Evolutionary conservation across 2,329 filamentous ascomycete genomes (phyloP).

Genomic region (Fusarium proliferatum): DNA sequence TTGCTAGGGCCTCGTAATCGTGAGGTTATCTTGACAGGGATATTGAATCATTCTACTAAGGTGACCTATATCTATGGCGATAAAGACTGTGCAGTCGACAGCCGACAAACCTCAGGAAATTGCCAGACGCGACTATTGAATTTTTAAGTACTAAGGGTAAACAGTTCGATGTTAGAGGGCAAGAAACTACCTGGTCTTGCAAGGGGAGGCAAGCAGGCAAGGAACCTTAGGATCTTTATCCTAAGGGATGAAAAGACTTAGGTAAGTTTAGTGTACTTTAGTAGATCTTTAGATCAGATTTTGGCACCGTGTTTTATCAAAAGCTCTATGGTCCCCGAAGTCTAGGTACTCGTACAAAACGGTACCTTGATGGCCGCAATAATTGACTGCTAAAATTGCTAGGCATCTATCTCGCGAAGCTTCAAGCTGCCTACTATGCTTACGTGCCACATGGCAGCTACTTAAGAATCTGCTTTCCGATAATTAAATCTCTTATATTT

Average conservation of each 20-base stretch:
- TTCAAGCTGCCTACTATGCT: neutral
- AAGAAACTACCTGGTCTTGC: neutral
- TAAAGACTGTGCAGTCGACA: neutral
- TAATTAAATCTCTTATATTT: neutral
- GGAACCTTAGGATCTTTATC: neutral
- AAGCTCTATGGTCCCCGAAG: neutral
- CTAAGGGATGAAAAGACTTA: neutral
- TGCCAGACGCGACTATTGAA: too few species aligned
- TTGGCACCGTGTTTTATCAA: neutral
- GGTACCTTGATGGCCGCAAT: slow-evolving; percentile 8
- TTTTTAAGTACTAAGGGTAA: neutral
- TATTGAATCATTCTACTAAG: neutral
- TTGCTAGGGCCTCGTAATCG: neutral
- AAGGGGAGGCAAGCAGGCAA: neutral
- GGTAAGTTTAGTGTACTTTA: neutral
- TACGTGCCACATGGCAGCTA: neutral
- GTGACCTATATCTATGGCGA: neutral
- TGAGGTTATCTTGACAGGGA: neutral
- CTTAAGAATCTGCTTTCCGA: neutral
- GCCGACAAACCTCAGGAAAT: neutral
- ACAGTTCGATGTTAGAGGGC: neutral
- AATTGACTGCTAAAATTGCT: neutral
- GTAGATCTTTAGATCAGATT: neutral
- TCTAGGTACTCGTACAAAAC: neutral
- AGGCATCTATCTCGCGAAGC: neutral